Conservation (phyloP, 2,329 filamentous ascomycete genomes). For the Zymoseptoria passerinii region DNA sequence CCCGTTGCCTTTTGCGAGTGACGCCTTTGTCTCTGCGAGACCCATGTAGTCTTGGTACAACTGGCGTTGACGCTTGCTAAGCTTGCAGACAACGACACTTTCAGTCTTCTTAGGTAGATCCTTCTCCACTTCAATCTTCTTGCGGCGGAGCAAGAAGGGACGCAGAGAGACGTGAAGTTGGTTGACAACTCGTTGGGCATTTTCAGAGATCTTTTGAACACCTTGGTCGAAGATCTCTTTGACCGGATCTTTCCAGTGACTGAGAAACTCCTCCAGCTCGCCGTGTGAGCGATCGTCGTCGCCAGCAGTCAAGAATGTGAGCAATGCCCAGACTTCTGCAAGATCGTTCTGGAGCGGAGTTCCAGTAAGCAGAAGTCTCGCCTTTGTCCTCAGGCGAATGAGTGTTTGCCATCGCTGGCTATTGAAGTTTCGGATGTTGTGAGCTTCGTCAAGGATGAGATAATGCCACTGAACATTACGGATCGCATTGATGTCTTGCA, state of each 20-base stretch:
- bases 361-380: constrained; percentile 79
- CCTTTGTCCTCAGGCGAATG: constrained; percentile 83
- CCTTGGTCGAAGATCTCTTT: constrained; percentile 95
- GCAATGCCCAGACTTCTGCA: constrained; percentile 89
- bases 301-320: constrained; percentile 94
- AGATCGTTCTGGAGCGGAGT: constrained; percentile 96
- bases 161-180: constrained; percentile 91
- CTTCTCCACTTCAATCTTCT: constrained; percentile 97
- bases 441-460: constrained; percentile 94
- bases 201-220: constrained; percentile 85
- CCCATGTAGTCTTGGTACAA: constrained; percentile 95
- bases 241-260: constrained; percentile 91
- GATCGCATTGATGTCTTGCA: constrained; percentile 90
- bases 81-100: constrained; percentile 87
- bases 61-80: constrained; percentile 91
- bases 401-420: constrained; percentile 95
- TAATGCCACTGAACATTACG: constrained; percentile 93
- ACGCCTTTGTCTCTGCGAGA: constrained; percentile 78
- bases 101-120: constrained; percentile 99
- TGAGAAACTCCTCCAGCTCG: constrained; percentile 88
- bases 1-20: constrained; percentile 85
- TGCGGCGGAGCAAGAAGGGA: constrained; percentile 78
- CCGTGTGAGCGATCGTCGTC: constrained; percentile 75
- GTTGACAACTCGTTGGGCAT: constrained; percentile 81
- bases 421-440: constrained; percentile 99